phyloP scores from a whole-genome alignment of 2,329 filamentous ascomycete species.

The Bipolaris oryzae region DNA sequence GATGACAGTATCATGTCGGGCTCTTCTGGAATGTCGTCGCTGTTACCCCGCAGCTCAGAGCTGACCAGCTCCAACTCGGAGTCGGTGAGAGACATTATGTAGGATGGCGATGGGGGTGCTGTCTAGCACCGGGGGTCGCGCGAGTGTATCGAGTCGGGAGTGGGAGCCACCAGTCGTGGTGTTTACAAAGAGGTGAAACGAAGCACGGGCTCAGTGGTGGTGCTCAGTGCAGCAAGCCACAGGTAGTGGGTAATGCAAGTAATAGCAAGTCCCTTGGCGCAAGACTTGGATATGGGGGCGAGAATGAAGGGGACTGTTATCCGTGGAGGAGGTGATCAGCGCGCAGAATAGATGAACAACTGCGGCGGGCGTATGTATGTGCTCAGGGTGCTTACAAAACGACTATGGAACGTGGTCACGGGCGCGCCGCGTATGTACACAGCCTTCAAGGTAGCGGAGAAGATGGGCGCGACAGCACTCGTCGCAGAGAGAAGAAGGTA shows the following conservation, averaged over 20 bases:
- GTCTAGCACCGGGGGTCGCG: conserved; percentile 21
- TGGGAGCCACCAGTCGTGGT: conserved; percentile 7
- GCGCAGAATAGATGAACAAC: conserved; percentile 9
- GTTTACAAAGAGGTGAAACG: conserved; percentile 35
- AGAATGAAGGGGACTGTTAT: conserved; percentile 26
- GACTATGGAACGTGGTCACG: conserved; percentile 8
- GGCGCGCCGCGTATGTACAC: conserved; percentile 24
- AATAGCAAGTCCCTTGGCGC: conserved; percentile 17
- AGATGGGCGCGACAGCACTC: conserved; percentile 15
- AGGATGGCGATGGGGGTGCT: background rate
- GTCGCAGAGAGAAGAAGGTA: conserved; percentile 21
- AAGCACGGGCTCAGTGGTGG: conserved; percentile 35
- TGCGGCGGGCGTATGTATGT: conserved; percentile 21
- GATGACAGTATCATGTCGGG: conserved; percentile 50
- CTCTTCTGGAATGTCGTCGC: conserved; percentile 52
- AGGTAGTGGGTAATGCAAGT: conserved; percentile 22
- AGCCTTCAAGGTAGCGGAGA: conserved; percentile 9
- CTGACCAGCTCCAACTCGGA: conserved; percentile 41
- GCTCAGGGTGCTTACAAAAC: conserved; percentile 3
- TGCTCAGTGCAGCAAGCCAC: conserved; percentile 28
- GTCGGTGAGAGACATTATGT: conserved; percentile 42
- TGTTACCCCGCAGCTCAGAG: conserved; percentile 35
- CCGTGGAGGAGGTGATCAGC: conserved; percentile 11
- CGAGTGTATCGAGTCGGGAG: conserved; percentile 27
- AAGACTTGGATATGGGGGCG: conserved; percentile 26